These are phyloP conservation scores for Solanum ossicruentum DNA, from an alignment of 257 asterid genomes.

Conservation along the genomic window DNA sequence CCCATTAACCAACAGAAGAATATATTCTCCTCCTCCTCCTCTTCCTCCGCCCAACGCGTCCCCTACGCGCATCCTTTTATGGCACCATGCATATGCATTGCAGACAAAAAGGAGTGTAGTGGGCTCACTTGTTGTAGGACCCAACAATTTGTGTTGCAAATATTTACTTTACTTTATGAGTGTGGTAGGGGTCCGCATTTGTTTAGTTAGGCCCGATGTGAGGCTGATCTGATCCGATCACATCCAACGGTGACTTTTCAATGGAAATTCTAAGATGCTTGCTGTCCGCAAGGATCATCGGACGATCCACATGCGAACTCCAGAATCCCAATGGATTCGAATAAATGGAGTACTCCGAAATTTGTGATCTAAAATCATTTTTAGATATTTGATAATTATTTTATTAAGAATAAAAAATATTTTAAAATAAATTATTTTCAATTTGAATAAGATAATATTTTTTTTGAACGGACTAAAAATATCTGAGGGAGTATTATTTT, in stretches of 20 bases:
- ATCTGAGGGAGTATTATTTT: too few species aligned
- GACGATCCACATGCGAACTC: constrained; percentile 1
- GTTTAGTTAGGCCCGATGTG: background rate
- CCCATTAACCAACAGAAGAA: constrained; percentile 1
- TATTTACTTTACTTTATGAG: background rate
- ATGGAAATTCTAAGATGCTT: constrained; percentile 2
- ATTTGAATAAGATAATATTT: too few species aligned
- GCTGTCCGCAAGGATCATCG: constrained; percentile 2
- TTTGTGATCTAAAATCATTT: too few species aligned
- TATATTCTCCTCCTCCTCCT: background rate
- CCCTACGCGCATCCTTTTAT: background rate
- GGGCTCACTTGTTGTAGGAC: background rate
- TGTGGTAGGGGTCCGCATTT: background rate
- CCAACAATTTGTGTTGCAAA: background rate
- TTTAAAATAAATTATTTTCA: too few species aligned
- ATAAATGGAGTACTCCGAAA: background rate
- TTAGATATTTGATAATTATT: too few species aligned
- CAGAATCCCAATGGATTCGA: background rate
- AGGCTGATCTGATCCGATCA: constrained; percentile 3
- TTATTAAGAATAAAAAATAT: too few species aligned
- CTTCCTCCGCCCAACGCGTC: background rate
- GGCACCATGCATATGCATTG: background rate
- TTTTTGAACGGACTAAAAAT: too few species aligned
- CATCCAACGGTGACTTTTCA: background rate
- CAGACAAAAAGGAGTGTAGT: background rate